A percentile compares a stretch with the other conserved stretches of the same genome.
These are phyloP conservation scores for Lichenothelia convexa DNA, from an alignment of 495 filamentous ascomycete genomes.

Conservation along the genomic window DNA sequence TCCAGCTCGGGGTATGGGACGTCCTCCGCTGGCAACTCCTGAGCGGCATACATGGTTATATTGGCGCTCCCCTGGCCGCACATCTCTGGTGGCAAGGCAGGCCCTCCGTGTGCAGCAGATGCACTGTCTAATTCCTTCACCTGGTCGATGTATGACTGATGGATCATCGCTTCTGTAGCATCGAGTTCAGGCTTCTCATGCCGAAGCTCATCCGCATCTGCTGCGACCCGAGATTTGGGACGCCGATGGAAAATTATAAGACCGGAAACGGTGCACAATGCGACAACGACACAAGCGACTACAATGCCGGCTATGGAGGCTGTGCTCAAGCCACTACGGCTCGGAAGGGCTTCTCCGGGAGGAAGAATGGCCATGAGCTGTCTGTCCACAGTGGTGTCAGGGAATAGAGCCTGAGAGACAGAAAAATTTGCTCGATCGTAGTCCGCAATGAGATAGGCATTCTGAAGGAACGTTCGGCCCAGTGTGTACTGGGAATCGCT, in stretches of 20 bases:
- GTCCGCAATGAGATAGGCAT: conserved; percentile 18
- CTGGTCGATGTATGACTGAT: not conserved
- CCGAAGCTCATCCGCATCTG: conserved; percentile 3
- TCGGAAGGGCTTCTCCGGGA: not conserved
- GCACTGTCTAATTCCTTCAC: not conserved
- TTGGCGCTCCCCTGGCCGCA: not conserved
- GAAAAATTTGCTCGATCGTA: conserved; percentile 17
- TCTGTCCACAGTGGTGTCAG: not conserved
- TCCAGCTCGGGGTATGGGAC: not conserved
- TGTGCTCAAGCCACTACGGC: conserved; percentile 1
- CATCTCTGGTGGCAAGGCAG: too few relatives aligned
- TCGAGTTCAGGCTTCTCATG: conserved; percentile 22
- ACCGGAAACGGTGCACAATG: not conserved
- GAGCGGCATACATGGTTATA: not conserved
- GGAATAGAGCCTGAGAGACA: conserved; percentile 14
- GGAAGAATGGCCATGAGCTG: conserved; percentile 17
- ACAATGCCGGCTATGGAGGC: conserved; percentile 15
- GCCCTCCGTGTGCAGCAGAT: not conserved
- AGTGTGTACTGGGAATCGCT: conserved; percentile 18
- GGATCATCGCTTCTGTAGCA: conserved; percentile 4
- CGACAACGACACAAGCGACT: conserved; percentile 7
- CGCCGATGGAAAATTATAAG: not conserved
- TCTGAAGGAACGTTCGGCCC: conserved; percentile 20
- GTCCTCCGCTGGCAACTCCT: not conserved
- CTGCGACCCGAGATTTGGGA: not conserved